Percentiles rank a stretch among this genome's conserved stretches.
phyloP scores from a whole-genome alignment of 768 basidiomycete species.

The Tulasnella sp. region DNA sequence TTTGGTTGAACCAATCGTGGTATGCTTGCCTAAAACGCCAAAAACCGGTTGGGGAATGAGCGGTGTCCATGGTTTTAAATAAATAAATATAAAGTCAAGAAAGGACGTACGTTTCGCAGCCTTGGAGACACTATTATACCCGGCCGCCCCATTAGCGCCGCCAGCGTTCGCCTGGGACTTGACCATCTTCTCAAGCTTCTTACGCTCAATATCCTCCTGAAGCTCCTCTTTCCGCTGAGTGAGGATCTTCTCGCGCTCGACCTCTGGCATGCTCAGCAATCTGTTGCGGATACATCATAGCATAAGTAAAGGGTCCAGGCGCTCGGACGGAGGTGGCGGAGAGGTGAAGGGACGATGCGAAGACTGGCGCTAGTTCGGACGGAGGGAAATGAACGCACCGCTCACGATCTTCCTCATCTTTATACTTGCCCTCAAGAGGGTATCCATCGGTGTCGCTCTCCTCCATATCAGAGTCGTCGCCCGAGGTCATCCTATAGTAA shows the following conservation, averaged over 20 bases:
- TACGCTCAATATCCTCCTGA: constrained; percentile 61
- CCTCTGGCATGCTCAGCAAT: constrained; percentile 67
- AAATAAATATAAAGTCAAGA: too few relatives aligned
- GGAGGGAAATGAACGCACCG: constrained; percentile 45
- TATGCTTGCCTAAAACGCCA: constrained; percentile 52
- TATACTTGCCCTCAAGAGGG: constrained; percentile 85
- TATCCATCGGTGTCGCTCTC: constrained; percentile 56
- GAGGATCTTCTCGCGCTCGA: constrained; percentile 81
- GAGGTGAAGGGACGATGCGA: not conserved
- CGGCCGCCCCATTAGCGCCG: constrained; percentile 25
- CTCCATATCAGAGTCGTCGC: constrained; percentile 53
- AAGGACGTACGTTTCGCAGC: constrained; percentile 67
- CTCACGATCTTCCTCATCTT: constrained; percentile 71
- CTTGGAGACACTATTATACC: constrained; percentile 52
- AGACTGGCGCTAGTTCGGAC: too few relatives aligned
- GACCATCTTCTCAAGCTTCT: constrained; percentile 63
- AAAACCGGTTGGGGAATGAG: constrained; percentile 18
- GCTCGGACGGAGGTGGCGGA: not conserved
- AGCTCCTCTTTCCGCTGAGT: constrained; percentile 71
- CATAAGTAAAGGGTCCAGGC: not conserved
- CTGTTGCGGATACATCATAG: constrained; percentile 33
- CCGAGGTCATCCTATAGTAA: constrained; percentile 39
- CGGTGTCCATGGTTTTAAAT: constrained; percentile 1
- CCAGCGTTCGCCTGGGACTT: constrained; percentile 44
- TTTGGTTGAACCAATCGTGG: constrained; percentile 60